phyloP scores from a whole-genome alignment of 2,329 filamentous ascomycete genomes.

The Colletotrichum coccodes region DNA sequence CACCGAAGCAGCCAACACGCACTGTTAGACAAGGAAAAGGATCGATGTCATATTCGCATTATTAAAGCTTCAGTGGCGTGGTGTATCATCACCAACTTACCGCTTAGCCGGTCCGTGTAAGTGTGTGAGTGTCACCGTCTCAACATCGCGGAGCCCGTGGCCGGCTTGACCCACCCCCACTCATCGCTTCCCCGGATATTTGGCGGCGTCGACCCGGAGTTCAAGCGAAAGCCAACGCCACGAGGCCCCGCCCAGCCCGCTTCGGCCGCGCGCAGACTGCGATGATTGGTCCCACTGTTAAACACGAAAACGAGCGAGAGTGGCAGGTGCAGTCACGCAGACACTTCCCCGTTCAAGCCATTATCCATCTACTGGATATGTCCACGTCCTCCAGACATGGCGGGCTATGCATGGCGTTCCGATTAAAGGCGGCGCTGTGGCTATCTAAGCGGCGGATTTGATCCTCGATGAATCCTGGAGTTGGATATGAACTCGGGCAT shows the following conservation, averaged over 20 bases:
- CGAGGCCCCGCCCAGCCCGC: not conserved
- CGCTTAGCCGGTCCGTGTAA: not conserved
- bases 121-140: not conserved
- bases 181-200: conserved; percentile 6
- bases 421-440: not conserved
- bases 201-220: conserved; percentile 28
- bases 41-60: too few species aligned
- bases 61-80: not conserved
- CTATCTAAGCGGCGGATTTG: not conserved
- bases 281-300: conserved; percentile 1
- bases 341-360: conserved; percentile 5
- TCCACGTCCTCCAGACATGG: not conserved
- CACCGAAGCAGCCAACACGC: too few species aligned
- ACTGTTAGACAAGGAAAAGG: too few species aligned
- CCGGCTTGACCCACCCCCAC: not conserved
- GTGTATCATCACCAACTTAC: not conserved
- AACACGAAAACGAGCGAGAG: conserved; percentile 26
- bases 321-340: conserved; percentile 20
- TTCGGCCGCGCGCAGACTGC: not conserved
- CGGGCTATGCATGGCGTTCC: conserved; percentile 1
- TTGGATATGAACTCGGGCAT: not conserved
- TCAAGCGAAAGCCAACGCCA: conserved; percentile 24
- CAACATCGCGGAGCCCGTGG: not conserved
- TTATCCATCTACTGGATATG: not conserved
- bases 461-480: not conserved